These are phyloP conservation scores for Penicillium hesseltinei DNA, from an alignment of 2,329 filamentous ascomycete species.

Conservation along the genomic window DNA sequence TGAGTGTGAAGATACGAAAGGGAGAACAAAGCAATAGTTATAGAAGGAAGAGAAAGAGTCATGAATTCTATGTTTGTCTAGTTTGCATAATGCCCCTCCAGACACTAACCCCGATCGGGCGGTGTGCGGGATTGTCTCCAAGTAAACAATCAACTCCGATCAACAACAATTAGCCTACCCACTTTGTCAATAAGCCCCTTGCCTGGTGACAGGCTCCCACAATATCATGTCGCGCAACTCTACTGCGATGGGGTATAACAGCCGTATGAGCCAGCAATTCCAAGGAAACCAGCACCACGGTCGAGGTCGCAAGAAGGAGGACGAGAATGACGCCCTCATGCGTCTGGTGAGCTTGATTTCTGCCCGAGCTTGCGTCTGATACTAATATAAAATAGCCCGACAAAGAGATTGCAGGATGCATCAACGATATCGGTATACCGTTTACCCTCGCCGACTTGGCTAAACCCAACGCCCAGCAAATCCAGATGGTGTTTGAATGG, in stretches of 20 bases:
- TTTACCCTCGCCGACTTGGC: constrained; percentile 84
- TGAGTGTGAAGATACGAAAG: constrained; percentile 6
- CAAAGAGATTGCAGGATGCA: constrained; percentile 89
- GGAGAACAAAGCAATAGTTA: constrained; percentile 4
- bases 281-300: constrained; percentile 49
- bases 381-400: constrained; percentile 50
- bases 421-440: constrained; percentile 91
- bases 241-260: constrained; percentile 49
- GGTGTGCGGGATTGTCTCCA: constrained; percentile 22
- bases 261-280: constrained; percentile 53
- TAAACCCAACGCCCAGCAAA: constrained; percentile 90
- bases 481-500: constrained; percentile 98
- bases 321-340: constrained; percentile 58
- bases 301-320: constrained; percentile 54
- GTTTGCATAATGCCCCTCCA: constrained; percentile 38
- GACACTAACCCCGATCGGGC: constrained; percentile 31
- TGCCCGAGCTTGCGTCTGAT: background rate
- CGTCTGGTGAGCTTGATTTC: constrained; percentile 47
- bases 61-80: constrained; percentile 37
- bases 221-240: constrained; percentile 6
- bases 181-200: constrained; percentile 6
- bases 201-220: background rate
- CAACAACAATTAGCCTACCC: constrained; percentile 22
- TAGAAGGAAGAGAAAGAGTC: constrained; percentile 17
- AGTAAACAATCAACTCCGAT: constrained; percentile 37